Evolutionary conservation across 805 yeast genomes (phyloP), one percentile per base, ranked within the genome.

Genomic region (Schizosaccharomyces lindneri): DNA sequence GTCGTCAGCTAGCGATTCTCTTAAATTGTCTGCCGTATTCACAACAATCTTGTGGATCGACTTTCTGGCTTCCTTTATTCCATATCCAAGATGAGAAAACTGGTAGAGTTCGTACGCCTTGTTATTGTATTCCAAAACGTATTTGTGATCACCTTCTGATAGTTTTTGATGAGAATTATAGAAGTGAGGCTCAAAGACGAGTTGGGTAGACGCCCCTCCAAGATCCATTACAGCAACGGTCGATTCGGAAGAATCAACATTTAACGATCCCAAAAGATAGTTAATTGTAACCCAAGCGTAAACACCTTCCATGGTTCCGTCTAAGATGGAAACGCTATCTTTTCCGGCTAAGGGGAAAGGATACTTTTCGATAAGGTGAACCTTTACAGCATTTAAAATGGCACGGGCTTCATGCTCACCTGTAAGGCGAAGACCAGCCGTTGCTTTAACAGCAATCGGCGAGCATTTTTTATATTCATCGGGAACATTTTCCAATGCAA

Each of bases 201-300:
- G 88, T 74, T 94, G 98, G 15, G 99, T 93, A 5, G 97, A 87
- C 3, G 97, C 97, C 68, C 98, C 98, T 67, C 98, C 99, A 64
- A 93, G 79, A 72, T 93, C 99, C 69, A 93, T 93, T 11, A 93
- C 95, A 27, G 97, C 98, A 60, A 95, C 95, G 13, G 98, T 93
- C 39, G 95, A 88, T 31, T 74, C 71, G 72, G 83, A 84, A 51
- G 80, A 82, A 41, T 73, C 71, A n/a, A 77, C 70, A 17, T 97
- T 98, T 71, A 93, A 90, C 74, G 90, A 93, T 55, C 97, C 97
- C 67, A 90, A 78, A 65, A 93, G 75, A 71, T 83, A 93, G 74
- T 93, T 93, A 61, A 96, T 83, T 32, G 99, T 93, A 71, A 93
- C 85, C 99, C 99, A 93, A 0, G 98, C 98, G 70, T 81, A 93